Base-by-base conservation (phyloP, 768 basidiomycete species). In the Mycena rebaudengoi region DNA sequence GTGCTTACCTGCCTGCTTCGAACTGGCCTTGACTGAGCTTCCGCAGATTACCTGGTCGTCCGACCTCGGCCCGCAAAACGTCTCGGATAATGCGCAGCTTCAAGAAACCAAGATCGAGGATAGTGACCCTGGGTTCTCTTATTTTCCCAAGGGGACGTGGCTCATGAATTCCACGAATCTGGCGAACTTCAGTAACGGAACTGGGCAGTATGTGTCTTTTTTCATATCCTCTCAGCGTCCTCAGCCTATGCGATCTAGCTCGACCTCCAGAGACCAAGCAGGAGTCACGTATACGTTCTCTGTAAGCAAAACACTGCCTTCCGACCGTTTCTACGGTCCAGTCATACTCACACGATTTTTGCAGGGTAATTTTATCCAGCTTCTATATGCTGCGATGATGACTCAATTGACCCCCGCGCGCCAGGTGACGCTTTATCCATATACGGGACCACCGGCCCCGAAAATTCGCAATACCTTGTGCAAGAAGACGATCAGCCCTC, bases 261-360 rank as follows among this genome's bases (percentile, higher is more conserved):
- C 62, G 2, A 64, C 59, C 23, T 60, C 58, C 20, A 39, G 4
- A 5, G 16, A 2, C 1, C 21, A 57, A 3, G 62, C 66, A 41
- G 60, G 53, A 10, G 62, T 68, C 26, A 68, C 64, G 45, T 68
- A 26, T 37, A 68, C 66, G 16, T 68, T 68, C 35, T 60, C 62
- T n/a, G 66, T 68, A 32, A 39, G 62, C 5, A 14, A 7, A 23
- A 13, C 32, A 28, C 29, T 11, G 8, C 20, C 32, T 46, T 35
- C 37, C n/a, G 1, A n/a, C n/a, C n/a, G n/a, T n/a, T n/a, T n/a
- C 33, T 5, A 10, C n/a, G 30, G 25, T 4, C 29, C n/a, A 12
- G 25, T 7, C 5, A 16, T 30, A 45, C 28, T 21, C 25, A 61
- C 35, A 64, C 45, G n/a, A 13, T 21, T 11, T 21, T 6, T 14